Evolutionary conservation across 805 yeast genomes (phyloP), one percentile per base, ranked within the genome.

Genomic region (Ascoidea rubescens): DNA sequence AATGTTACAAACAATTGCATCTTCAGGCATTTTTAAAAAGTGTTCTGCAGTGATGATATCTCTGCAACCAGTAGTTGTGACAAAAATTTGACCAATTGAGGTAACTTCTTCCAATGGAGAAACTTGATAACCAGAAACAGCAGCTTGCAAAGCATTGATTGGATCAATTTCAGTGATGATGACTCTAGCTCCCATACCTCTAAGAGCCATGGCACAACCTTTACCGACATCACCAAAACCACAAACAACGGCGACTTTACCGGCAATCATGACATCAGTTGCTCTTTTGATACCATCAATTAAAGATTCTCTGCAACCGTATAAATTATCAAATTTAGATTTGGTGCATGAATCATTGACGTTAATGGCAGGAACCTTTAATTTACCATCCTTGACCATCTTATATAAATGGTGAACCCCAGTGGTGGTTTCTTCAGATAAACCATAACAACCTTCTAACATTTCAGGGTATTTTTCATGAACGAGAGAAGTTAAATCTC

Each of bases 161-260:
- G 99, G 99, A 74, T 91, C 99, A 66, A 91, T 78, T 79, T 91
- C 99, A 62, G 98, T 85, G 67, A 91, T 89, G 61, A 93, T 80
- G 64, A 91, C 99, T 74, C 96, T 87, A 61, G 99, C 96, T 78
- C 99, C 99, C 97, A 91, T 90, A 69, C 95, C 90, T 76, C 87
- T 84, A 67, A 93, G 82, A 60, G 99, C 96, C 87, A 89, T 85
- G 71, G 96, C 97, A 82, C 99, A 91, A 73, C 99, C 99, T 79
- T 91, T 91, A 78, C 99, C 99, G 68, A 91, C 99, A 71, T 91
- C 99, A 82, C 99, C 99, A 79, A 83, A 91, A 75, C 99, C 99
- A 57, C 96, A 97, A 65, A 91, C 98, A 64, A 91, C 95, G 57
- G 98, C 96, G 68, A 87, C 93, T 79, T 91, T 91, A 78, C 99